Conservation (phyloP, 768 basidiomycete species). For the Butyriboletus loyo region DNA sequence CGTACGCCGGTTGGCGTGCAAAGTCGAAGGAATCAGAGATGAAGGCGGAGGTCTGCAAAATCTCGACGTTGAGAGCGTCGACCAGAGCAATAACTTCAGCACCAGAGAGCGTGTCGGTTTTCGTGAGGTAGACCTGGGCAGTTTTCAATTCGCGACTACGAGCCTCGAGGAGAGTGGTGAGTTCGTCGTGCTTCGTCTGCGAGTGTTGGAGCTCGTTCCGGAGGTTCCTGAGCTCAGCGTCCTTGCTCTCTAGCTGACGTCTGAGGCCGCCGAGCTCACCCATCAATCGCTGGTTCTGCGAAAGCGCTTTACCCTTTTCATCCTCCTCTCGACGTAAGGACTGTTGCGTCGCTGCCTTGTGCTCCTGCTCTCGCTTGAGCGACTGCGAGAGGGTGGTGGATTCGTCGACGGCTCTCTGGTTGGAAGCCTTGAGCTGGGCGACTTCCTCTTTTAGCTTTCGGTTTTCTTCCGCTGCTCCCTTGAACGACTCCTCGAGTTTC, state of each 20-base stretch:
- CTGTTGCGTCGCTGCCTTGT: conserved; percentile 14
- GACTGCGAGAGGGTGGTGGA: conserved; percentile 7
- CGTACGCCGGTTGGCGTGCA: conserved; percentile 17
- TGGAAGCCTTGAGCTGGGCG: conserved; percentile 4
- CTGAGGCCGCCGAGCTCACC: conserved; percentile 14
- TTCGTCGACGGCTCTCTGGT: conserved; percentile 11
- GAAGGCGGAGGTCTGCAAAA: conserved; percentile 44
- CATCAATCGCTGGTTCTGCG: conserved; percentile 11
- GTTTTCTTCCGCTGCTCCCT: conserved; percentile 12
- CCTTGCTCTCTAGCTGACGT: conserved; percentile 25
- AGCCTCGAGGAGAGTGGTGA: conserved; percentile 30
- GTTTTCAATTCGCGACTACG: conserved; percentile 41
- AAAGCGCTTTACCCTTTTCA: conserved; percentile 14
- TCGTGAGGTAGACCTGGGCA: conserved; percentile 43
- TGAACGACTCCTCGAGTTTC: conserved; percentile 16
- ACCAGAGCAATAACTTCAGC: conserved; percentile 40
- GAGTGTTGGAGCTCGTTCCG: conserved; percentile 27
- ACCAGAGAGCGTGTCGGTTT: conserved; percentile 42
- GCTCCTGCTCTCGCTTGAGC: conserved; percentile 20
- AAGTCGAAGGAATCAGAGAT: conserved; percentile 41
- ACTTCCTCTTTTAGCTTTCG: conserved; percentile 18
- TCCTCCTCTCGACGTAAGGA: conserved; percentile 20
- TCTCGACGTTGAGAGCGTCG: conserved; percentile 46
- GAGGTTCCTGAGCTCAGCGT: conserved; percentile 23
- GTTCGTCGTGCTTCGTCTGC: conserved; percentile 25